Conservation (phyloP, 2,329 filamentous ascomycete species). For the Calonectria naviculata region DNA sequence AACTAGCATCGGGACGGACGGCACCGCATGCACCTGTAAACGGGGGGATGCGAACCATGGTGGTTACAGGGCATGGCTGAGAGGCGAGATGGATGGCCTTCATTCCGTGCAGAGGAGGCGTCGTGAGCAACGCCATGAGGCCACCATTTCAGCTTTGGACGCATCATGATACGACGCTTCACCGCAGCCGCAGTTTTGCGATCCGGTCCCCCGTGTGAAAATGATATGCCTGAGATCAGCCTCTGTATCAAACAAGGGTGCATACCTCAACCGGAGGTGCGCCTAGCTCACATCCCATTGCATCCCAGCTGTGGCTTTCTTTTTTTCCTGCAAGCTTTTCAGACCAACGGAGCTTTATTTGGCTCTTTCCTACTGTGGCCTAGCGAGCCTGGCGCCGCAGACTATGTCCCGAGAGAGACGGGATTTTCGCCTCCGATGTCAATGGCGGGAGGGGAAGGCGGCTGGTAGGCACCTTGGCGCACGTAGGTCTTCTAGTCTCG, state of each 20-base stretch:
- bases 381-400: background rate
- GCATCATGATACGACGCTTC: conserved; percentile 30
- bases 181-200: conserved; percentile 4
- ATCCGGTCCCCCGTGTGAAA: background rate
- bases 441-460: conserved; percentile 1
- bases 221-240: conserved; percentile 19
- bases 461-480: conserved; percentile 9
- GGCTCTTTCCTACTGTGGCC: conserved; percentile 11
- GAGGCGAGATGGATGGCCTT: conserved; percentile 13
- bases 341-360: conserved; percentile 12
- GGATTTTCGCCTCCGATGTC: conserved; percentile 7
- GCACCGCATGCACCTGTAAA: conserved; percentile 16
- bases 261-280: background rate
- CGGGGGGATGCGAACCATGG: conserved; percentile 12
- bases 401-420: background rate
- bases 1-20: conserved; percentile 12
- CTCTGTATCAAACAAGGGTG: background rate
- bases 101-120: conserved; percentile 23
- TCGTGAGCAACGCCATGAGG: conserved; percentile 22
- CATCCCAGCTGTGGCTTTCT: background rate
- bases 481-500: conserved; percentile 3
- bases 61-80: conserved; percentile 1
- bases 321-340: background rate
- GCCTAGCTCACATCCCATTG: too few species aligned
- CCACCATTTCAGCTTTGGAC: conserved; percentile 25